Conservation (phyloP, 306 rosid species). For the Purshia tridentata region DNA sequence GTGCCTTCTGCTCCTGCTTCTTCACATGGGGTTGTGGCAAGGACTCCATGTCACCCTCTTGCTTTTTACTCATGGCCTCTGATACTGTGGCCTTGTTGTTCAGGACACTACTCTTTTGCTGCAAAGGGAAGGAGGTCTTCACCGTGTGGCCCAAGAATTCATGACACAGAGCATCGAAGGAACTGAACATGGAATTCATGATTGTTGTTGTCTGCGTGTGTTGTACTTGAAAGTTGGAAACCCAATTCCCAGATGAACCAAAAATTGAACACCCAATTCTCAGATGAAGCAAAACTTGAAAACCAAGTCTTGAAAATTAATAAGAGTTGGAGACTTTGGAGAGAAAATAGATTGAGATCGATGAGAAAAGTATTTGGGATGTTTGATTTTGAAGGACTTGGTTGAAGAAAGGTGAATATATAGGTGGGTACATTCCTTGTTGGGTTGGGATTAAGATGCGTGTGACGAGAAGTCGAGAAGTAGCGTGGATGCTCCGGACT, state of each 20-base stretch:
- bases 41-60: background rate
- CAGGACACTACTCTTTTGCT: background rate
- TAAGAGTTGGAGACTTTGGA: background rate
- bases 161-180: conserved; percentile 39
- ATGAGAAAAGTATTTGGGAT: background rate
- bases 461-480: background rate
- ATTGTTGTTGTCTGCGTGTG: background rate
- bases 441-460: background rate
- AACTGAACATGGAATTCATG: conserved; percentile 53
- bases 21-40: background rate
- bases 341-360: background rate
- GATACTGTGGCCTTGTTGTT: background rate
- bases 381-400: background rate
- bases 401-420: background rate
- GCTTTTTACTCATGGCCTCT: background rate
- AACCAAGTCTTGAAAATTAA: background rate
- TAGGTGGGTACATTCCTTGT: conserved; percentile 1
- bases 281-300: background rate
- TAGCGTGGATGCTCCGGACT: background rate
- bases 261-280: no score
- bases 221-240: no score
- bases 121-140: conserved; percentile 30
- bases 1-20: background rate
- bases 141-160: conserved; percentile 40
- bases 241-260: no score